Evolutionary conservation across 192 early-diverging fungal genomes (phyloP), one percentile per base, ranked within the genome.

Genomic region (Coemansia sp.): DNA sequence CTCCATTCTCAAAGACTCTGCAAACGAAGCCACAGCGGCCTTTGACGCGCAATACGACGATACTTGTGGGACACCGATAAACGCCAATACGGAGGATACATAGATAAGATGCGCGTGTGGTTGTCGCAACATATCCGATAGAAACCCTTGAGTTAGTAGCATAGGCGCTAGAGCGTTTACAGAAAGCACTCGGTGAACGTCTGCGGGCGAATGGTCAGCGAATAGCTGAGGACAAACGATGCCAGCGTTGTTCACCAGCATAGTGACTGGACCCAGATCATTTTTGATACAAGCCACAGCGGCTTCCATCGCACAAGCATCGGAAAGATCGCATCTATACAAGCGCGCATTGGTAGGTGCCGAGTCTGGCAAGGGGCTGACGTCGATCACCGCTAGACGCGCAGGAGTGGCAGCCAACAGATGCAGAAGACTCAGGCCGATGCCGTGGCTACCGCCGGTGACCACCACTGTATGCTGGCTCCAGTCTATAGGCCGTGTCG

Each of bases 211-310:
- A 66, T 85, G 67, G 45, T 94, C 92, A 22, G 83, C 39, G 38
- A 92, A 72, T 8, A 80, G 66, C 56, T 78, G 86, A 7, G 89
- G 88, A 51, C 70, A 76, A 34, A 93, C 79, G 28, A 91, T 89
- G 11, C 90, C 94, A 7, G 92, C 94, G 78, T 94, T 94, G 75
- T 93, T 94, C 58, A 96, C 57, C 6, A 96, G 63, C 51, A 94
- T 87, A 1, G 91, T 96, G 7, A 90, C 89, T n/a, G 86, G 67
- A 4, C 92, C 94, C 15, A 88, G 45, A 70, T 90, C 73, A 12
- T 22, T 36, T 22, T 39, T 45, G 35, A 86, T 70, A 28, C 48
- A 18, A 18, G 57, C 65, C 9, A 79, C 28, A 1, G 63, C 71
- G 14, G 8, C 14, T 14, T 53, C 20, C 2, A 85, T 18, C 52